Evolutionary conservation across 192 early-diverging fungal genomes (phyloP).

Genomic region (Mortierella alpina): DNA sequence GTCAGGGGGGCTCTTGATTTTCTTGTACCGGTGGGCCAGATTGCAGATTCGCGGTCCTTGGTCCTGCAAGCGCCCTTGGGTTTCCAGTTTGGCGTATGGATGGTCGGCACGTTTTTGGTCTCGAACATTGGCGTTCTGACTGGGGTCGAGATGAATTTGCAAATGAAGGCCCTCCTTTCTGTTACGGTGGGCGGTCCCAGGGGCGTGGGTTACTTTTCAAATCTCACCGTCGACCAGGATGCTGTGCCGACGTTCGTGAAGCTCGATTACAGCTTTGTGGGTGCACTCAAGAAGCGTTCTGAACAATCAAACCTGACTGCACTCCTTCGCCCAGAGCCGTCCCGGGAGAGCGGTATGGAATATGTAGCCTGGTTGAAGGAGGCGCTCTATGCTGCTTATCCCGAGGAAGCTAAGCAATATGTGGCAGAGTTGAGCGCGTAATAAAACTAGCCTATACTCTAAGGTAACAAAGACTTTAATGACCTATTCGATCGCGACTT

Average conservation of each 20-base stretch:
- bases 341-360: slow-evolving; percentile 9
- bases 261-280: slow-evolving; percentile 21
- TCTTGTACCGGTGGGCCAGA: slow-evolving; percentile 15
- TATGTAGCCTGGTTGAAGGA: slow-evolving; percentile 39
- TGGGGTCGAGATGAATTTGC: slow-evolving; percentile 17
- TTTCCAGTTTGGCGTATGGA: slow-evolving; percentile 36
- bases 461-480: too few relatives aligned
- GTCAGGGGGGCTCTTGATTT: slow-evolving; percentile 8
- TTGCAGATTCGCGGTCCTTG: slow-evolving; percentile 10
- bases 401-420: slow-evolving; percentile 35
- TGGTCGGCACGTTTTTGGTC: slow-evolving; percentile 27
- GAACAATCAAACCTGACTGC: not conserved
- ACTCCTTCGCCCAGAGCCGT: slow-evolving; percentile 4
- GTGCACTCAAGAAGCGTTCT: slow-evolving; percentile 1
- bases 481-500: too few relatives aligned
- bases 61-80: slow-evolving; percentile 22
- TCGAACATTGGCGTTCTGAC: slow-evolving; percentile 33
- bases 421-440: slow-evolving; percentile 12
- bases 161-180: slow-evolving; percentile 21
- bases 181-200: slow-evolving; percentile 25
- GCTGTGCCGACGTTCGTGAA: slow-evolving; percentile 43
- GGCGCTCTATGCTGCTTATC: slow-evolving; percentile 29
- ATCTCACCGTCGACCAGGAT: slow-evolving; percentile 24
- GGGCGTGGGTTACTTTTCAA: slow-evolving; percentile 12
- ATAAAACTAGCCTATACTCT: too few relatives aligned